Conservation (phyloP, 768 basidiomycete genomes). For the Hygrocybe coccinea region DNA sequence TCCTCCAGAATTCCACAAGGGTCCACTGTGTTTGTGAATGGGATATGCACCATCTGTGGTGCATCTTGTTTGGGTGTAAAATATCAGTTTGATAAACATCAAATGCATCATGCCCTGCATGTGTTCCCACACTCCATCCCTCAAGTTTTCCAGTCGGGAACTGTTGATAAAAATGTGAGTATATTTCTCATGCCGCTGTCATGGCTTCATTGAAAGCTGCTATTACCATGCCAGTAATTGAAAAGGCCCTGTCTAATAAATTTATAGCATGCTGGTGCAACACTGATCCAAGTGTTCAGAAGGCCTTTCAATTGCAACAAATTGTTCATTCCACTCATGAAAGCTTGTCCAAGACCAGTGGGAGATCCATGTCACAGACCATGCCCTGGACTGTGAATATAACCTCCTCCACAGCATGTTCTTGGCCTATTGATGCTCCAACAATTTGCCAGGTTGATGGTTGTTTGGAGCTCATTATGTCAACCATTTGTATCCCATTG, state of each 20-base stretch:
- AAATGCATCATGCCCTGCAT: background rate
- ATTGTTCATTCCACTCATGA: background rate
- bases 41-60: background rate
- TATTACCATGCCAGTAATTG: background rate
- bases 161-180: background rate
- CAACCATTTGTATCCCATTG: too few relatives aligned
- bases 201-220: background rate
- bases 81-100: background rate
- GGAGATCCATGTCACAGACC: constrained; percentile 4
- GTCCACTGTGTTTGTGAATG: background rate
- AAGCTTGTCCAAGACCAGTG: background rate
- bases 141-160: background rate
- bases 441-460: background rate
- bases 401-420: constrained; percentile 1
- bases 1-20: background rate
- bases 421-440: background rate
- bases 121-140: background rate
- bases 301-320: background rate
- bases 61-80: background rate
- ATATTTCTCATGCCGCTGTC: background rate
- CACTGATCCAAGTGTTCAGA: background rate
- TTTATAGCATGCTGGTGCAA: background rate
- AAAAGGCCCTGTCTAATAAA: background rate
- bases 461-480: background rate
- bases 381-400: constrained; percentile 8